phyloP scores from a whole-genome alignment of 148 eudicot species.

The Drosera capensis region DNA sequence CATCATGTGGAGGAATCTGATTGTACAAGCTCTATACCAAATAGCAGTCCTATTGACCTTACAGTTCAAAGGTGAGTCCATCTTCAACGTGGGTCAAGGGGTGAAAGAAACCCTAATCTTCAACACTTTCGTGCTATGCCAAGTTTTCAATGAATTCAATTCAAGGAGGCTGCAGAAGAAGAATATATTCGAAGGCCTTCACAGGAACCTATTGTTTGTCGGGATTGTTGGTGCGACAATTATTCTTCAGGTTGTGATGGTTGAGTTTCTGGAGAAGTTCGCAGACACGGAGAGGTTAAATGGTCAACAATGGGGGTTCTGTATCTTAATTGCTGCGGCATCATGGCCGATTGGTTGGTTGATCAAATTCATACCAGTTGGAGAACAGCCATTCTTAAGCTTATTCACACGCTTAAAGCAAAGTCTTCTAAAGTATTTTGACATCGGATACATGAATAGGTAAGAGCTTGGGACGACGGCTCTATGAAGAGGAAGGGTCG shows the following conservation, averaged over 20 bases:
- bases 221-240: constrained; percentile 51
- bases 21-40: constrained; percentile 55
- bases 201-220: constrained; percentile 35
- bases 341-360: constrained; percentile 60
- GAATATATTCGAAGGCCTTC: constrained; percentile 56
- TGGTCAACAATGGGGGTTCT: constrained; percentile 49
- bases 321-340: constrained; percentile 37
- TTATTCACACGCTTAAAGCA: constrained; percentile 8
- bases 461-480: constrained; percentile 7
- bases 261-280: constrained; percentile 60
- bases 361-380: constrained; percentile 56
- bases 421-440: not conserved
- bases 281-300: constrained; percentile 52
- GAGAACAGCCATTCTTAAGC: constrained; percentile 20
- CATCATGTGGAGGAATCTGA: constrained; percentile 76
- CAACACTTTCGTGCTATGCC: constrained; percentile 73
- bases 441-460: not conserved
- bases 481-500: too few relatives aligned
- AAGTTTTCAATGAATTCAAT: constrained; percentile 76
- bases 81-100: constrained; percentile 30
- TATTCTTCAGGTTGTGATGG: constrained; percentile 69
- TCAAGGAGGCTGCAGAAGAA: constrained; percentile 54
- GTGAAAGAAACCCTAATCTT: constrained; percentile 62
- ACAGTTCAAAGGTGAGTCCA: constrained; percentile 50
- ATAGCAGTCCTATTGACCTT: constrained; percentile 44